Conservation (phyloP, 257 asterid species). For the Nicotiana attenuata region DNA sequence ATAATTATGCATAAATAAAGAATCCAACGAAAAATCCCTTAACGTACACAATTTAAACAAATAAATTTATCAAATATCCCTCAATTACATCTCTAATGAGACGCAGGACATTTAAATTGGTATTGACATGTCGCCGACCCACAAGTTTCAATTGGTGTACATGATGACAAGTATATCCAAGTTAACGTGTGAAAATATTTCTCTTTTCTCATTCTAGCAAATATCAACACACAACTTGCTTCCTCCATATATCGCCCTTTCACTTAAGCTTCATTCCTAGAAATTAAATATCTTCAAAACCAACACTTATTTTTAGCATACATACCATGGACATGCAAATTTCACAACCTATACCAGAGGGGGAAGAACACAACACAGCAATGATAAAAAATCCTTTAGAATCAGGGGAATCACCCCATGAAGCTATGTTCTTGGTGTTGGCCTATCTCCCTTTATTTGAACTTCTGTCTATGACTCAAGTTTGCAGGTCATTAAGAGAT, state of each 20-base stretch:
- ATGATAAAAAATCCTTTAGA: neutral
- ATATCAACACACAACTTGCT: neutral
- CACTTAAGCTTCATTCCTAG: neutral
- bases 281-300: neutral
- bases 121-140: neutral
- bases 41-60: neutral
- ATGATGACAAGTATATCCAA: neutral
- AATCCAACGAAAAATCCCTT: too few species aligned
- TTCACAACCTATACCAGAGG: constrained; percentile 12
- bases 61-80: neutral
- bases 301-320: neutral
- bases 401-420: constrained; percentile 38
- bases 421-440: constrained; percentile 57
- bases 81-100: too few species aligned
- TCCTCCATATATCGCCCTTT: neutral
- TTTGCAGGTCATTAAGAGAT: constrained; percentile 61
- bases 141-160: neutral
- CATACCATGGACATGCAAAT: neutral
- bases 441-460: constrained; percentile 61
- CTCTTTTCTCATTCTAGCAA: neutral
- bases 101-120: too few species aligned
- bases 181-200: neutral
- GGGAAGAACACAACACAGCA: constrained; percentile 1
- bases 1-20: too few species aligned
- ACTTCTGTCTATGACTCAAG: constrained; percentile 43